phyloP scores from a whole-genome alignment of 306 rosid genomes.

The Lathyrus sativus region DNA sequence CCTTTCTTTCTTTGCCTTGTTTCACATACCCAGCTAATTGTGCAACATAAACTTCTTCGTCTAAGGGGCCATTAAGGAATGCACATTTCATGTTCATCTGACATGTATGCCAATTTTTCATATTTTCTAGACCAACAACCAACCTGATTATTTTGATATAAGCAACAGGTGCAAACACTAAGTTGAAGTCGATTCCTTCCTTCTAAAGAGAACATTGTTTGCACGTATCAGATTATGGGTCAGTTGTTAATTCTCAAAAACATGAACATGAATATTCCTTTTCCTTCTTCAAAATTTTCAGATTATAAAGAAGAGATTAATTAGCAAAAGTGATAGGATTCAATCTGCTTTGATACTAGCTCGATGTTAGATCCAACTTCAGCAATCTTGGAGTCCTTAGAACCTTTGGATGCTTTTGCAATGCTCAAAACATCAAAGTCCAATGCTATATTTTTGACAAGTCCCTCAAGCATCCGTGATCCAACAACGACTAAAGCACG shows the following conservation, averaged over 20 bases:
- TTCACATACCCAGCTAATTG: too few species aligned
- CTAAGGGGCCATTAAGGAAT: too few species aligned
- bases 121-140: too few species aligned
- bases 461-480: constrained; percentile 90
- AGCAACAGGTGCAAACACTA: too few species aligned
- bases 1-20: too few species aligned
- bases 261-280: constrained; percentile 6
- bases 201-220: neutral
- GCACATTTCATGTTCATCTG: too few species aligned
- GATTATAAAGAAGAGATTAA: constrained; percentile 18
- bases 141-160: too few species aligned
- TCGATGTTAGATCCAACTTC: constrained; percentile 90
- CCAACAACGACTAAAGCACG: constrained; percentile 95
- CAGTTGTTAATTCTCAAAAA: neutral
- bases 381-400: constrained; percentile 76
- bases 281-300: constrained; percentile 21
- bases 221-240: constrained; percentile 9
- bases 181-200: too few species aligned
- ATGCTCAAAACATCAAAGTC: constrained; percentile 83
- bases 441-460: constrained; percentile 70
- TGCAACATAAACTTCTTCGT: too few species aligned
- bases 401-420: constrained; percentile 68
- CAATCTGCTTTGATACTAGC: constrained; percentile 55
- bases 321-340: constrained; percentile 26
- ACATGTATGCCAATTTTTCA: too few species aligned